Base-by-base conservation (phyloP, 2,329 filamentous ascomycete species). In the Septoria linicola region DNA sequence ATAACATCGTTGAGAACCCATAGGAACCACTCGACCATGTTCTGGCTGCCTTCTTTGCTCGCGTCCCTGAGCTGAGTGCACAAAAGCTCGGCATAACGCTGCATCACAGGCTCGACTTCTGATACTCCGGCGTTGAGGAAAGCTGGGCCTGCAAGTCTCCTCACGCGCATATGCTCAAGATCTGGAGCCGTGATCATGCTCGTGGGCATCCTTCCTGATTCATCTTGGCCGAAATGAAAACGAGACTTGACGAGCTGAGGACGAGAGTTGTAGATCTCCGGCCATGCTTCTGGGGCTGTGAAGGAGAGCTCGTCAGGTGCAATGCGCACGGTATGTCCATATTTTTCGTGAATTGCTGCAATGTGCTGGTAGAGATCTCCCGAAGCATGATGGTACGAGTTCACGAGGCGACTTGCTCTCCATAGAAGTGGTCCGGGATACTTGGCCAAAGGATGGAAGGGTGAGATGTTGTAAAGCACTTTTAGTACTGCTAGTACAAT, bases 1-100 rank as follows among this genome's bases (percentile, higher is more conserved):
- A 81, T 82, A 34, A 85, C 81, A 25, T 88, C 83, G 57, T 81
- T 80, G 81, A 88, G 89, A 45, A 95, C 82, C 52, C 79, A 73
- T 55, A 91, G 87, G 70, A 93, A 95, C 66, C 95, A 80, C n/a
- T 95, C 79, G 0, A 80, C 82, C 44, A 89, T 80, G 30, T 79
- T 76, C 50, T 83, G 77, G 64, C 95, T 93, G 65, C 93, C 73
- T 31, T 83, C 80, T 61, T 85, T 48, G 34, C 57, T 53, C 1
- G 55, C 57, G 7, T 45, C 48, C 13, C 47, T 45, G 20, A 61
- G 53, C 20, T 58, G 48, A 8, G 39, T 44, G 35, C 57, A 59
- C 1, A 61, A 46, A 10, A 56, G 49, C 10, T 61, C 49, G 10
- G 42, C 31, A n/a, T 61, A 59, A 23, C 59, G 48, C 49, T 61